Conservation (phyloP, 225 moss, liverwort and hornwort species). For the Pseudoscleropodium purum region DNA sequence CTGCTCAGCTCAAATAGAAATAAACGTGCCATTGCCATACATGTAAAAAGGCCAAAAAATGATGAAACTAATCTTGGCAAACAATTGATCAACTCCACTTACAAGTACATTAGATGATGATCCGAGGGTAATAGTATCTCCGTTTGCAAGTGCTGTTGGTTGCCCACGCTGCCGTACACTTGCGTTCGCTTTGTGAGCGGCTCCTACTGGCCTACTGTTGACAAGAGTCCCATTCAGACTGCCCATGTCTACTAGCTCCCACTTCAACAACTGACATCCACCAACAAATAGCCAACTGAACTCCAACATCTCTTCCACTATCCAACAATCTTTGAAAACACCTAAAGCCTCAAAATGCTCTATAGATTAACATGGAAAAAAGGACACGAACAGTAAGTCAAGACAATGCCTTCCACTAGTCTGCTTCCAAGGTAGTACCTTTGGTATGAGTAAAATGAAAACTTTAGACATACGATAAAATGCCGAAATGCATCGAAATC, state of each 20-base stretch:
- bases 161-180: conserved; percentile 59
- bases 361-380: background rate
- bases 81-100: conserved; percentile 3
- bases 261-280: conserved; percentile 61
- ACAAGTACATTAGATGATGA: conserved; percentile 83
- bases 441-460: background rate
- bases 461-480: background rate
- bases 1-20: conserved; percentile 10
- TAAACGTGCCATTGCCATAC: background rate
- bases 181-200: conserved; percentile 51
- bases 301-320: background rate
- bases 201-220: conserved; percentile 63
- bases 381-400: background rate
- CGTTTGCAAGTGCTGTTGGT: conserved; percentile 64
- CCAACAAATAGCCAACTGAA: conserved; percentile 1
- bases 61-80: background rate
- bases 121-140: conserved; percentile 74
- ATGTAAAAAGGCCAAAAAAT: background rate
- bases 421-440: background rate
- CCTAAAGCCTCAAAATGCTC: background rate
- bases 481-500: background rate
- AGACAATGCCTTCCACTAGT: background rate
- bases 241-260: conserved; percentile 96
- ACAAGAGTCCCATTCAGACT: conserved; percentile 92
- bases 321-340: background rate